phyloP scores from a whole-genome alignment of 805 yeast genomes.

The Candida succiphila region DNA sequence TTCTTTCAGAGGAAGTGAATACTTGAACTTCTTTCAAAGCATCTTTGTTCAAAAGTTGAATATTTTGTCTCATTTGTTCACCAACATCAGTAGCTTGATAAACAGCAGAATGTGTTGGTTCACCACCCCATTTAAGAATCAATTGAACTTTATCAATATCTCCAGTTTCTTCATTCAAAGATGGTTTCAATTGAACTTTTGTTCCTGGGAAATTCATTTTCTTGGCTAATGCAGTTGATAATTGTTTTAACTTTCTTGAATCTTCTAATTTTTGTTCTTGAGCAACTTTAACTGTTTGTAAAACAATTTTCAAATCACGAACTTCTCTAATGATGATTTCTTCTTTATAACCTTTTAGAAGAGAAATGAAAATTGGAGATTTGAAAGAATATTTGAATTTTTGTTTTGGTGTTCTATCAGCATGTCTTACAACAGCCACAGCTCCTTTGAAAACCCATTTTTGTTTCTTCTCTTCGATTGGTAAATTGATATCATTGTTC shows the following conservation, averaged over 20 bases:
- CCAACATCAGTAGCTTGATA: constrained; percentile 94
- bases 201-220: constrained; percentile 92
- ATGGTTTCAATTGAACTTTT: constrained; percentile 90
- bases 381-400: constrained; percentile 93
- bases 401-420: constrained; percentile 97
- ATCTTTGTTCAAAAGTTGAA: constrained; percentile 73
- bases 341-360: constrained; percentile 88
- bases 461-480: constrained; percentile 55
- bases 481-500: constrained; percentile 14
- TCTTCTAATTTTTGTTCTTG: constrained; percentile 76
- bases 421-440: constrained; percentile 89
- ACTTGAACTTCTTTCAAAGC: constrained; percentile 80
- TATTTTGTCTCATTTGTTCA: constrained; percentile 89
- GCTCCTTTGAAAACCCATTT: constrained; percentile 96
- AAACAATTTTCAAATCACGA: constrained; percentile 74
- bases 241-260: constrained; percentile 59
- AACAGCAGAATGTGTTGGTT: constrained; percentile 95
- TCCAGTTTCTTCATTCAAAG: constrained; percentile 43
- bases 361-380: constrained; percentile 74
- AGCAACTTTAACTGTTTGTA: constrained; percentile 78
- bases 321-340: constrained; percentile 92
- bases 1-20: constrained; percentile 86
- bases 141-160: constrained; percentile 92
- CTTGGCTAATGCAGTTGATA: constrained; percentile 78
- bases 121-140: constrained; percentile 98